Evolutionary conservation across 2,329 filamentous ascomycete species (phyloP), one percentile per base, ranked within the genome.

Genomic region (Clarireedia monteithiana): DNA sequence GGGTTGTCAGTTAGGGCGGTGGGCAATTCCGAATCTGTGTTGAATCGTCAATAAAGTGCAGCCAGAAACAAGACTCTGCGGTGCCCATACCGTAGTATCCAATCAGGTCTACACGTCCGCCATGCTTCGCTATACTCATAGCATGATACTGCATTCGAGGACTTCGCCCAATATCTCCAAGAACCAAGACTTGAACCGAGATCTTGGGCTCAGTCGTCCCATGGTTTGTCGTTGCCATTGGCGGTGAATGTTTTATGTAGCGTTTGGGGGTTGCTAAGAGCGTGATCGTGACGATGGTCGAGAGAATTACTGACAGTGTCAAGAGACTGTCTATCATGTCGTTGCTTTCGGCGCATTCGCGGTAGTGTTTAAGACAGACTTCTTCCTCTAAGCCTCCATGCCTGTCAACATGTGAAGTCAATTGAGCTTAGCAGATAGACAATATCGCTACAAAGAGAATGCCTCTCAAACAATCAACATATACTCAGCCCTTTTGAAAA

Each of bases 121-220:
- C 89, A 67, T 91, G 84, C 65, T 85, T 88, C 42, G 90, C 89
- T 66, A 97, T 84, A 69, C 92, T 97, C 63, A 96, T 76, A 20
- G 92, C 92, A 79, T 99, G 94, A 66, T 99, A 97, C 69, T 97
- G 91, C 92, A 99, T 99, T 56, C 94, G 89, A 50, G 94, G 94
- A 69, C 92, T 97, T 47, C 91, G 84, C 40, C 94, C 94, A 69
- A 99, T 91, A 68, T 99, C 94, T 46, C 94, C 94, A 27, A 99
- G 80, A 17, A 99, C 94, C 15, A 99, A 79, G 52, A 99, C 83
- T 71, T 96, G 90, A 45, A 92, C 80, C 0, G 77, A 79, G 38
- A 75, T 72, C 57, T 77, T 72, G 63, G 62, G 59, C 53, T 65
- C 62, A 58, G 56, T 49, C 10, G 60, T 59, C 38, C 69, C 59